These are phyloP conservation scores for Nakazawaea ishiwadae DNA, from an alignment of 805 yeast genomes.

Conservation along the genomic window DNA sequence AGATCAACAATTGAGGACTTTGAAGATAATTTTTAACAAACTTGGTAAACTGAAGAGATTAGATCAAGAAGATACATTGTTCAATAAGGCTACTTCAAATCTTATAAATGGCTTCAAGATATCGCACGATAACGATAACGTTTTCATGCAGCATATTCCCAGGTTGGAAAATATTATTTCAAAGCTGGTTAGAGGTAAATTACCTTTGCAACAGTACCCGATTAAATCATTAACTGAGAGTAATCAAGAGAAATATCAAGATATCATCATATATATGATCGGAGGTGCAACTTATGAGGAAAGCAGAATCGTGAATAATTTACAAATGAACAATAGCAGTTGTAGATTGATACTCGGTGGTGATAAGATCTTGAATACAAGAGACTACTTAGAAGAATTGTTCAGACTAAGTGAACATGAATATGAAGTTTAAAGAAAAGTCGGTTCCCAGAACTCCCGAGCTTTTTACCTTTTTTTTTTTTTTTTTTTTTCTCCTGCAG, in stretches of 20 bases:
- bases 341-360: conserved; percentile 81
- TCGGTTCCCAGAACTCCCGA: neutral
- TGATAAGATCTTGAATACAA: conserved; percentile 50
- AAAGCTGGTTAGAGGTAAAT: conserved; percentile 34
- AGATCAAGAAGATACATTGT: conserved; percentile 27
- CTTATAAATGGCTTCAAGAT: conserved; percentile 30
- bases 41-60: conserved; percentile 41
- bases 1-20: conserved; percentile 33
- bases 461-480: neutral
- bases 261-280: conserved; percentile 64
- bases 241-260: conserved; percentile 42
- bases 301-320: conserved; percentile 72
- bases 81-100: conserved; percentile 19
- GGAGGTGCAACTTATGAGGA: conserved; percentile 96
- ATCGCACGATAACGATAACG: conserved; percentile 49
- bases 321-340: conserved; percentile 51
- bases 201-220: conserved; percentile 36
- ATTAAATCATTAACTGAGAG: conserved; percentile 33
- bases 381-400: conserved; percentile 29
- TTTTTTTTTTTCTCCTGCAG: neutral
- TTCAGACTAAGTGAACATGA: conserved; percentile 16
- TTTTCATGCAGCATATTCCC: conserved; percentile 91
- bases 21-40: conserved; percentile 40
- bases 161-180: conserved; percentile 48
- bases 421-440: neutral